Evolutionary conservation across 768 basidiomycete genomes (phyloP).

Genomic region (Boletus sp.): DNA sequence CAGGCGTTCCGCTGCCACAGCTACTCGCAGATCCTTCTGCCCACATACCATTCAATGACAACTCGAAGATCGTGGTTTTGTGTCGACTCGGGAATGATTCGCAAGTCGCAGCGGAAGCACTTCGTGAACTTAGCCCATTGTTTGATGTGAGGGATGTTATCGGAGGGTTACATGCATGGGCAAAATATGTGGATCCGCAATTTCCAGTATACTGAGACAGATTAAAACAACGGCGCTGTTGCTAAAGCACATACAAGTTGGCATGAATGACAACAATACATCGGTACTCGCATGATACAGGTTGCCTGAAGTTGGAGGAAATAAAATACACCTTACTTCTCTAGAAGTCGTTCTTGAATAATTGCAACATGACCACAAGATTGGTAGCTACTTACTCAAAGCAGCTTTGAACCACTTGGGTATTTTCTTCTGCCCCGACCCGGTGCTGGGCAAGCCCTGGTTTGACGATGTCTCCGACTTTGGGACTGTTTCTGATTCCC

Average conservation of each 20-base stretch:
- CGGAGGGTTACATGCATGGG: conserved; percentile 83
- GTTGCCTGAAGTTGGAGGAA: conserved; percentile 8
- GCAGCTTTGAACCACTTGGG: conserved; percentile 80
- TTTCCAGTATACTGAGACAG: conserved; percentile 75
- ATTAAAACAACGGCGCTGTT: neutral
- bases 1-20: conserved; percentile 72
- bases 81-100: conserved; percentile 95
- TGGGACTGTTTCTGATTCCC: conserved; percentile 4
- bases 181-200: conserved; percentile 60
- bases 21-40: conserved; percentile 59
- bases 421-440: conserved; percentile 49
- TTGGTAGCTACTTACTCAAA: conserved; percentile 40
- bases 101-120: conserved; percentile 69
- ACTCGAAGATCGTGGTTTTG: conserved; percentile 49
- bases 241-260: conserved; percentile 3
- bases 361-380: neutral
- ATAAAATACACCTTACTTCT: conserved; percentile 38
- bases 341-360: conserved; percentile 8
- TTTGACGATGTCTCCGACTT: conserved; percentile 11
- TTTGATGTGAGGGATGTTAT: conserved; percentile 61
- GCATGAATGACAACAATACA: conserved; percentile 1
- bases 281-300: conserved; percentile 4
- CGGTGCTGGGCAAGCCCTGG: conserved; percentile 2
- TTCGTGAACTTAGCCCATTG: conserved; percentile 20
- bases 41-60: conserved; percentile 31